These are phyloP conservation scores for Phytophthora pisi DNA, from an alignment of 352 stramenopile genomes.

Conservation along the genomic window DNA sequence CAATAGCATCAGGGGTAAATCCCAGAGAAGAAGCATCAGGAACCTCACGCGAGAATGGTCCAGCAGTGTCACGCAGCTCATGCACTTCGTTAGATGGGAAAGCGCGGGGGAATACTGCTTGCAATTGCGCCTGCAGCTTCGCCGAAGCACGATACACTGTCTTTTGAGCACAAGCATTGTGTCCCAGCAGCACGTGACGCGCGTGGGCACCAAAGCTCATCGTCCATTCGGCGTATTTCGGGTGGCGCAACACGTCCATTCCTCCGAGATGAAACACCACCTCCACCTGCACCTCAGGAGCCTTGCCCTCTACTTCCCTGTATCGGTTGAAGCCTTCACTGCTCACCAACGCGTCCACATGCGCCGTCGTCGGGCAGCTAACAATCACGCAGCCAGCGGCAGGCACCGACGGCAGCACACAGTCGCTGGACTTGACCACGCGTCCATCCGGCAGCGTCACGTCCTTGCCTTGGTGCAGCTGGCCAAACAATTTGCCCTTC, in stretches of 20 bases:
- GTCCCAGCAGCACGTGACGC: conserved; percentile 65
- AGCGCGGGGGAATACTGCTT: conserved; percentile 61
- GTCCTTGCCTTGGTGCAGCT: conserved; percentile 81
- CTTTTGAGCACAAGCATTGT: conserved; percentile 58
- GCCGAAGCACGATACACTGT: conserved; percentile 77
- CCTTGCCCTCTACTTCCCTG: conserved; percentile 21
- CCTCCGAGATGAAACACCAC: conserved; percentile 69
- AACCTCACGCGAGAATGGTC: conserved; percentile 42
- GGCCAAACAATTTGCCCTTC: conserved; percentile 77
- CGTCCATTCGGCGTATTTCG: conserved; percentile 69
- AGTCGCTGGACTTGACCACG: conserved; percentile 70
- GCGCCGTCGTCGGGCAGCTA: conserved; percentile 64
- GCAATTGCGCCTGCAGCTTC: conserved; percentile 72
- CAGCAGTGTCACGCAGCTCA: conserved; percentile 47
- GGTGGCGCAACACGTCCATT: conserved; percentile 51
- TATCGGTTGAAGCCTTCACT: conserved; percentile 53
- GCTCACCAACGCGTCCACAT: conserved; percentile 62
- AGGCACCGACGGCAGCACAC: conserved; percentile 68
- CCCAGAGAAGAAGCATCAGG: conserved; percentile 13
- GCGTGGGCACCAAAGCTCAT: conserved; percentile 57
- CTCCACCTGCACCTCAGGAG: conserved; percentile 50
- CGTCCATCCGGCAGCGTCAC: conserved; percentile 70
- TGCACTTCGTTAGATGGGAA: conserved; percentile 63
- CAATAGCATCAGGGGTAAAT: conserved; percentile 14
- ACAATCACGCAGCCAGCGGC: conserved; percentile 56